phyloP scores from a whole-genome alignment of 352 stramenopile species.

The Phytopythium sindhum region DNA sequence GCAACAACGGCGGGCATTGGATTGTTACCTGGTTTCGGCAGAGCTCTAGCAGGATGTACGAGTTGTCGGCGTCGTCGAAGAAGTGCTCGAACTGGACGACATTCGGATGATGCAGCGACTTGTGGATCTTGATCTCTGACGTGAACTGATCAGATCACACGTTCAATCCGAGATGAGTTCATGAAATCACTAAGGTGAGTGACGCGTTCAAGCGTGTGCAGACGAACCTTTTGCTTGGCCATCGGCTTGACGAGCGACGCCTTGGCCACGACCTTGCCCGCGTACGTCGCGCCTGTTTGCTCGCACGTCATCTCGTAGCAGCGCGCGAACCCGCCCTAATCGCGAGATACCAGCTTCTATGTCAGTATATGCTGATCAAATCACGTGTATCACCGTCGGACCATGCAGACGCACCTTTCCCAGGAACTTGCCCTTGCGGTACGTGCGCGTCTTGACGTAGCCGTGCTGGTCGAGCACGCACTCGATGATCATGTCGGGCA shows the following conservation, averaged over 20 bases:
- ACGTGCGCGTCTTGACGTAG: slow-evolving; percentile 64
- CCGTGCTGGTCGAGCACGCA: slow-evolving; percentile 48
- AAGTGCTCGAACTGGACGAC: slow-evolving; percentile 98
- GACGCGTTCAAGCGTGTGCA: background rate
- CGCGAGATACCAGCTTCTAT: background rate
- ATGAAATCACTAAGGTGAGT: background rate
- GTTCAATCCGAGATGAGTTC: slow-evolving; percentile 17
- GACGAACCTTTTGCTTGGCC: slow-evolving; percentile 92
- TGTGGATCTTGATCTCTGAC: slow-evolving; percentile 99
- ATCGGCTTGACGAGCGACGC: slow-evolving; percentile 95
- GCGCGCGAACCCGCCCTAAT: slow-evolving; percentile 95
- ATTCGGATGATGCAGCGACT: slow-evolving; percentile 91
- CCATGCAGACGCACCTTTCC: slow-evolving; percentile 72
- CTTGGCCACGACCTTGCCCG: slow-evolving; percentile 98
- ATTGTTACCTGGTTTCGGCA: slow-evolving; percentile 89
- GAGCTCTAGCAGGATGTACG: slow-evolving; percentile 97
- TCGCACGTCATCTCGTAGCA: slow-evolving; percentile 95
- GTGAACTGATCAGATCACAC: slow-evolving; percentile 67
- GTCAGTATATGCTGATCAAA: background rate
- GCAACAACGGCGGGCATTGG: slow-evolving; percentile 1
- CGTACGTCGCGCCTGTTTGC: slow-evolving; percentile 91
- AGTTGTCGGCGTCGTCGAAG: slow-evolving; percentile 97
- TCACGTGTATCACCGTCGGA: background rate
- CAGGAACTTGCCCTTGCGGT: slow-evolving; percentile 92
- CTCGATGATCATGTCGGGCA: slow-evolving; percentile 69